phyloP scores from a whole-genome alignment of 208 protist genomes.

The Leishmania turanica region DNA sequence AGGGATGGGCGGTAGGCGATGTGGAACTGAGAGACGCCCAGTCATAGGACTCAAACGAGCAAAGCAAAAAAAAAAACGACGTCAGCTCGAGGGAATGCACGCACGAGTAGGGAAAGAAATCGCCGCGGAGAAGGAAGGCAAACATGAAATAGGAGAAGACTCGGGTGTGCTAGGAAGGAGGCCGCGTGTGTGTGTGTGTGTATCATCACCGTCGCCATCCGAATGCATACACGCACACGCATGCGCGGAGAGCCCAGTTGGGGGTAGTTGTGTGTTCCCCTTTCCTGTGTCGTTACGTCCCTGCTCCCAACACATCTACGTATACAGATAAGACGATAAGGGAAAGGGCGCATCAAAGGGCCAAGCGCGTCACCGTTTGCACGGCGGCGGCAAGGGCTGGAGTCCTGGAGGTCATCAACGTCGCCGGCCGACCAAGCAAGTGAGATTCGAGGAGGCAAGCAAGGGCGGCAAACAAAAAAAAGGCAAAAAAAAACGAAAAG shows the following conservation, averaged over 20 bases:
- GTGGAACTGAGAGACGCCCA: background rate
- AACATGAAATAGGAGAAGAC: background rate
- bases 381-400: background rate
- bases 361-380: background rate
- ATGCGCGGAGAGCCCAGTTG: background rate
- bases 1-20: background rate
- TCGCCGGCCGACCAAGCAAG: background rate
- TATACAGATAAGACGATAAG: background rate
- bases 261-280: background rate
- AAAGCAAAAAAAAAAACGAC: background rate
- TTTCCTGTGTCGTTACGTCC: background rate
- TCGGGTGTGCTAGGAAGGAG: background rate
- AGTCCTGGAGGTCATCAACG: background rate
- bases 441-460: background rate
- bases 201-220: no score
- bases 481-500: background rate
- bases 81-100: background rate
- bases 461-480: background rate
- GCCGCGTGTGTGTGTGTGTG: background rate
- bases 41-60: background rate
- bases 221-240: no score
- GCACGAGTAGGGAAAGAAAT: background rate
- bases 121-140: background rate
- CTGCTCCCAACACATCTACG: background rate
- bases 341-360: background rate